Evolutionary conservation across 768 basidiomycete genomes (phyloP).

Genomic region (Suillus subaureus): DNA sequence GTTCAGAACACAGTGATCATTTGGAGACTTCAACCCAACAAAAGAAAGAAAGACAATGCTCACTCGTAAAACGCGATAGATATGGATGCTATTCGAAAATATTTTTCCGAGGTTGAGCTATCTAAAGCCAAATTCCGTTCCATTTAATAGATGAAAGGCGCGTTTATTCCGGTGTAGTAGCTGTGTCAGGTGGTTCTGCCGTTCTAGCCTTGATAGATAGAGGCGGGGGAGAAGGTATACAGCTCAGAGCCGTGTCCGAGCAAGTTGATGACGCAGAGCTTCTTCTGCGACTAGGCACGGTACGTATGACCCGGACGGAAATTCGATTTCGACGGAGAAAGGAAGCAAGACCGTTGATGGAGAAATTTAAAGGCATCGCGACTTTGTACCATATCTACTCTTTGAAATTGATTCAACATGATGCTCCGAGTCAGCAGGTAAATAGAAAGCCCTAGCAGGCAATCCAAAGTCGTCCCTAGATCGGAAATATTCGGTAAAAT

Average conservation of each 20-base stretch:
- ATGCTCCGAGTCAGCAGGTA: not conserved
- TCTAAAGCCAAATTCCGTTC: not conserved
- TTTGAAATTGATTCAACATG: not conserved
- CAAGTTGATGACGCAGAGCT: not conserved
- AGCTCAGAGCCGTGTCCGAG: not conserved
- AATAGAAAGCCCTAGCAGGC: not conserved
- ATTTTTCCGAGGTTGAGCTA: conserved; percentile 25
- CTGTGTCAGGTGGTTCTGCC: not conserved
- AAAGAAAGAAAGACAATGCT: conserved; percentile 12
- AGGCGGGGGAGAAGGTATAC: not conserved
- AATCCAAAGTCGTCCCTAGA: not conserved
- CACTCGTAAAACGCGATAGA: conserved; percentile 43
- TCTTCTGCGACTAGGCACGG: not conserved
- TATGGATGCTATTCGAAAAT: conserved; percentile 37
- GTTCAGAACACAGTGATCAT: not conserved
- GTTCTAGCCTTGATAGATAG: not conserved
- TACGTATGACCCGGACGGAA: not conserved
- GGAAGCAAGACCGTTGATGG: not conserved
- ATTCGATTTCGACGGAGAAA: not conserved
- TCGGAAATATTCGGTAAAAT: not conserved
- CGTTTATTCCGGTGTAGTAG: not conserved
- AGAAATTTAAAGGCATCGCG: too few relatives aligned
- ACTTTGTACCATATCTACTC: not conserved
- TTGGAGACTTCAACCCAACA: not conserved
- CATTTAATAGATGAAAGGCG: not conserved